phyloP scores from a whole-genome alignment of 2,329 filamentous ascomycete species.

The Alternaria infectoria region DNA sequence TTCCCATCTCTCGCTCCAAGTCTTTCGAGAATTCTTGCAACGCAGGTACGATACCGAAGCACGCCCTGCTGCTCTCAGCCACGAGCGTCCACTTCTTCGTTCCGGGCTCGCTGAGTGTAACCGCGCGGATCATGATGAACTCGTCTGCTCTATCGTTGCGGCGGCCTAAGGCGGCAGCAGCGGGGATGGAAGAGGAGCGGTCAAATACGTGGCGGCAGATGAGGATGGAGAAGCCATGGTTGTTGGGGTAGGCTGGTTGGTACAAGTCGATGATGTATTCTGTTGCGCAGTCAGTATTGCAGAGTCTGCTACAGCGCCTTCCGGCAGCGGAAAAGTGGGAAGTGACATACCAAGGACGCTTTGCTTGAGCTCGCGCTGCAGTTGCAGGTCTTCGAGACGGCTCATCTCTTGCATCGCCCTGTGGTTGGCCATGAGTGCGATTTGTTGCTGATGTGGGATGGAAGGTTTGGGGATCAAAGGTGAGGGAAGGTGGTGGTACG shows the following conservation, averaged over 20 bases:
- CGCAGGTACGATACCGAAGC: neutral
- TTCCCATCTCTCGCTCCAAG: constrained; percentile 6
- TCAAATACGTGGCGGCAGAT: neutral
- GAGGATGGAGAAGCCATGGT: constrained; percentile 4
- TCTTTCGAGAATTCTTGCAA: constrained; percentile 8
- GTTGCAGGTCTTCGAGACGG: neutral
- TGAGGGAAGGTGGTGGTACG: neutral
- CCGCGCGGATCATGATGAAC: neutral
- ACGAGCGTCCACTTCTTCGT: constrained; percentile 1
- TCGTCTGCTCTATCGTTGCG: neutral
- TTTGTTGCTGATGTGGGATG: neutral
- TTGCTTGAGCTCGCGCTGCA: neutral
- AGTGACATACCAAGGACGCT: neutral
- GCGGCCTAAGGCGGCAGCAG: neutral
- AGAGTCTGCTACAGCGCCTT: neutral
- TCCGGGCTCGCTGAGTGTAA: neutral
- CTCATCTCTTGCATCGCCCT: neutral
- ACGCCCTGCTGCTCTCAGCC: neutral
- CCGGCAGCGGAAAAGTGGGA: neutral
- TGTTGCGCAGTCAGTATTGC: neutral
- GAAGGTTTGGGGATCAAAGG: neutral
- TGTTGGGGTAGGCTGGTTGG: neutral
- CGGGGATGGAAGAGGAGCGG: neutral
- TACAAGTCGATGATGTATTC: neutral
- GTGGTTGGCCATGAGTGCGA: neutral